Evolutionary conservation across 768 basidiomycete species (phyloP).

Genomic region (Rhizopogon rudus): DNA sequence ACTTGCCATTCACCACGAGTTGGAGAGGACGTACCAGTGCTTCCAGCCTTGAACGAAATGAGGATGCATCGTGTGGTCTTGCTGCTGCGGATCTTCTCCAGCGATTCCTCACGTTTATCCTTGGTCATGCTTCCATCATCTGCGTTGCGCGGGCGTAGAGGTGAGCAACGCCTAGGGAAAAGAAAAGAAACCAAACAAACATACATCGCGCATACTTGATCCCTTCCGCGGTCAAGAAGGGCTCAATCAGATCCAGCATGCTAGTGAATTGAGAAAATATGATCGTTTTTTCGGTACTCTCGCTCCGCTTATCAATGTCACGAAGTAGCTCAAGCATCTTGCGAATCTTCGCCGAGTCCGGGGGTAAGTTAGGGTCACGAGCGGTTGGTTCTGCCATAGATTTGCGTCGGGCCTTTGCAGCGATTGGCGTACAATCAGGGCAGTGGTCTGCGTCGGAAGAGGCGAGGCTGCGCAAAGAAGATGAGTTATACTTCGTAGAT

Average conservation of each 20-base stretch:
- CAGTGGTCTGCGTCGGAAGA: conserved; percentile 42
- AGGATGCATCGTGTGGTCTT: conserved; percentile 67
- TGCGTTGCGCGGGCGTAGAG: conserved; percentile 24
- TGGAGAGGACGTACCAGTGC: conserved; percentile 57
- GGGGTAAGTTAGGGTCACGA: conserved; percentile 38
- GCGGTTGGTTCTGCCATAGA: conserved; percentile 22
- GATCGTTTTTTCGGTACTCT: conserved; percentile 83
- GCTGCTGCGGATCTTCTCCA: conserved; percentile 67
- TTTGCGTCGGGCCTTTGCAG: conserved; percentile 40
- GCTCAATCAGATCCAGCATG: conserved; percentile 83
- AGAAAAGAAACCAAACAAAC: conserved; percentile 27
- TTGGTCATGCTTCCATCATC: conserved; percentile 88
- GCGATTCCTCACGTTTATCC: conserved; percentile 67
- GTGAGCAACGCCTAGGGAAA: conserved; percentile 5
- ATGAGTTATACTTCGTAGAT: not conserved
- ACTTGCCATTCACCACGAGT: not conserved
- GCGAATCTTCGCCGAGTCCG: conserved; percentile 81
- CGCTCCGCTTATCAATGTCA: conserved; percentile 54
- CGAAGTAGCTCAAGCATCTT: conserved; percentile 72
- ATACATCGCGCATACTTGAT: conserved; percentile 82
- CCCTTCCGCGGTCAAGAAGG: conserved; percentile 66
- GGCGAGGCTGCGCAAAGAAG: not conserved
- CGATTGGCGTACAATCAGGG: conserved; percentile 51
- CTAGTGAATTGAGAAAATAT: conserved; percentile 93
- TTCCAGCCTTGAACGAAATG: conserved; percentile 95